These are phyloP conservation scores for Cornus suecica DNA, from an alignment of 148 eudicot species.

Conservation along the genomic window DNA sequence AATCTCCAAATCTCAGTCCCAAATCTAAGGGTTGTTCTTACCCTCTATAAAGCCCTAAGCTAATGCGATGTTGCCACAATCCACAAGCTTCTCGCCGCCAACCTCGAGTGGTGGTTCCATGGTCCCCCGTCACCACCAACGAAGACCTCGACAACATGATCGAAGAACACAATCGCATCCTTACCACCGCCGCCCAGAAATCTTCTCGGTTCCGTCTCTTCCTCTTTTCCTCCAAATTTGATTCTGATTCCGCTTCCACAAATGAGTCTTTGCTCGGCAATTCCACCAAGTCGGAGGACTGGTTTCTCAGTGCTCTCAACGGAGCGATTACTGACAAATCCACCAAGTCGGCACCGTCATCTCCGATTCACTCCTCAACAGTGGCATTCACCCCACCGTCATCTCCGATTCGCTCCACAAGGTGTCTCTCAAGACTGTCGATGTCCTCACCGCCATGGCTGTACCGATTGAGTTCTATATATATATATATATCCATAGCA, in stretches of 20 bases:
- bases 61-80: constrained; percentile 52
- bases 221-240: no score
- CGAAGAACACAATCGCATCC: no score
- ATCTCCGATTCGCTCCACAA: constrained; percentile 85
- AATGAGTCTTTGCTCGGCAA: no score
- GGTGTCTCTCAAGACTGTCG: constrained; percentile 52
- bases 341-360: constrained; percentile 90
- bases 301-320: no score
- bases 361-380: constrained; percentile 55
- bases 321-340: no score
- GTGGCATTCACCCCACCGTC: constrained; percentile 84
- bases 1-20: constrained; percentile 21
- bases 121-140: constrained; percentile 73
- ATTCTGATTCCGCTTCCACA: no score
- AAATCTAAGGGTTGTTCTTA: constrained; percentile 39
- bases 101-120: constrained; percentile 86
- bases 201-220: no score
- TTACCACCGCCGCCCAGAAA: no score
- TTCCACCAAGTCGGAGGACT: no score
- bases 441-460: constrained; percentile 81
- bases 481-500: no score
- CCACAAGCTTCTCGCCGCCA: constrained; percentile 46
- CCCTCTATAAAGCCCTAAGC: constrained; percentile 59
- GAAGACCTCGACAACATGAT: no score
- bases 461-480: constrained; percentile 80